Base-by-base conservation (phyloP, 305 asterid genomes). In the Fraxinus greggii region DNA sequence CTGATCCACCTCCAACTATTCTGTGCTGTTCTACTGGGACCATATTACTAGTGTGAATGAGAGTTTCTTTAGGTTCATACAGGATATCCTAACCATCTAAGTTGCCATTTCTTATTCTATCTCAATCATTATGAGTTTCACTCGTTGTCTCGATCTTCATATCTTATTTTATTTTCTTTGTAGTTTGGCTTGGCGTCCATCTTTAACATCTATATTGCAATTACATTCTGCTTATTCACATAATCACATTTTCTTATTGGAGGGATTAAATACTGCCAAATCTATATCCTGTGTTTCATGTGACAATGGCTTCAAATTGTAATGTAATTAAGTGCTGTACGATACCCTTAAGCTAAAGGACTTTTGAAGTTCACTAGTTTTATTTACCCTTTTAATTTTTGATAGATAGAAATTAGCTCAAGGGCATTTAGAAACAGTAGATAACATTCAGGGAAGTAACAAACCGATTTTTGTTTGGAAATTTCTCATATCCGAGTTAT, bases 401-500 rank as follows among this genome's bases (percentile, higher is more conserved):
- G 12, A 19, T 19, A 6, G 67, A 32, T 72, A 72, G 23, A 28
- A 24, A 65, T 65, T 65, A 28, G 40, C 40, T 15, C 17, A 69
- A 31, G 75, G 75, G 75, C 75, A 69, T 69, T 35, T 28, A 69
- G 42, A 67, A 67, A 28, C 75, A 32, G 76, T 72, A 72, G 76
- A 0, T 32, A 32, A 32, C 28, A 56, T 19, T 56, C 24, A 13
- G 35, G 45, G 45, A 32, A 72, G 13, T 72, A 72, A 17, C 76
- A 32, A 15, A 15, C 45, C 6, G 76, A 26, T 32, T 72, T 72
- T 72, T 32, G 26, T 72, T 72, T 67, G 35, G 21, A 26, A 15
- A 7, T 31, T 72, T 72, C 76, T 32, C 24, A 32, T 72, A 17
- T 72, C 45, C 6, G 1, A 70, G 42, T 31, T 70, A 29, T 31